Evolutionary conservation across 495 filamentous ascomycete species (phyloP).

Genomic region (Lophium mytilinum): DNA sequence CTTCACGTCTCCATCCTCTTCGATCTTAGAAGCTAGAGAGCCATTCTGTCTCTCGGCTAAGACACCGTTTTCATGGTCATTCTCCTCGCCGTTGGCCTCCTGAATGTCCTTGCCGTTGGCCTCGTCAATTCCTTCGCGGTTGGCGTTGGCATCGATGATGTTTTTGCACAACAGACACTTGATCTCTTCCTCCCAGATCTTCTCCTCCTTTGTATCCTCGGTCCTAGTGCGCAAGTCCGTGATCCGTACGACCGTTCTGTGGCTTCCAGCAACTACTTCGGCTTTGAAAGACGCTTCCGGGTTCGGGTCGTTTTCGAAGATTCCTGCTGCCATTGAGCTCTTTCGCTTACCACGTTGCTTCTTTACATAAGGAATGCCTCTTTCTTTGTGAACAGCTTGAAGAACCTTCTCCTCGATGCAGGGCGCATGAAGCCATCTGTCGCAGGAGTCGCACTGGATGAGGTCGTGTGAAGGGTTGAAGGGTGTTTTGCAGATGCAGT

Average conservation of each 20-base stretch:
- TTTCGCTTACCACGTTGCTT: neutral
- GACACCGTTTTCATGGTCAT: no score
- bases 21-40: no score
- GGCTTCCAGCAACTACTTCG: neutral
- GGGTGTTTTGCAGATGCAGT: slow-evolving; percentile 54
- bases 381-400: slow-evolving; percentile 34
- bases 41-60: no score
- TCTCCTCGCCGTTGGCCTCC: no score
- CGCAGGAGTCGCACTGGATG: slow-evolving; percentile 53
- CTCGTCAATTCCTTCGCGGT: no score
- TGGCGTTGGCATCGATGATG: neutral
- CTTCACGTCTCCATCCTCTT: no score
- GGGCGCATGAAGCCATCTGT: slow-evolving; percentile 56
- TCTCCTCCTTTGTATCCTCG: neutral
- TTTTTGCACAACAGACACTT: neutral
- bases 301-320: neutral
- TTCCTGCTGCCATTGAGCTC: neutral
- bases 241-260: neutral
- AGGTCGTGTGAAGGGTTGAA: slow-evolving; percentile 56
- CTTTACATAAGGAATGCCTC: neutral
- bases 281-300: neutral
- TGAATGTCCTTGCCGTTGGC: no score
- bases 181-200: neutral
- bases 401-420: slow-evolving; percentile 51
- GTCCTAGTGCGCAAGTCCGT: neutral